A percentile compares a stretch with the other conserved stretches of the same genome.
Evolutionary conservation across 2,329 filamentous ascomycete species (phyloP).

Genomic region (Phyllosticta citriasiana): DNA sequence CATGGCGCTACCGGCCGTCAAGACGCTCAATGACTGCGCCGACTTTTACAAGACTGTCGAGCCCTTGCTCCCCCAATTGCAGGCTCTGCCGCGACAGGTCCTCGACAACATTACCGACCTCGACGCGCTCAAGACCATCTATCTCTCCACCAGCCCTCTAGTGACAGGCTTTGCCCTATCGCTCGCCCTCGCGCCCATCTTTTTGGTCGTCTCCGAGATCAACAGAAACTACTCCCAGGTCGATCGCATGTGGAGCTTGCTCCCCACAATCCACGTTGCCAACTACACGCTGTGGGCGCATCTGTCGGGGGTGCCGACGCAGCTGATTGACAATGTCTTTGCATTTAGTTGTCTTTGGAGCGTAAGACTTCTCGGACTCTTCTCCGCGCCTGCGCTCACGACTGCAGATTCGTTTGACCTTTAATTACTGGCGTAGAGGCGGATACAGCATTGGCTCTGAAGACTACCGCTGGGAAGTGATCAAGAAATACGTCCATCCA

Average conservation of each 20-base stretch:
- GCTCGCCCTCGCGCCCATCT: slow-evolving; percentile 58
- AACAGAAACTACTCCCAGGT: slow-evolving; percentile 97
- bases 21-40: slow-evolving; percentile 61
- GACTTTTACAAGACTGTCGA: slow-evolving; percentile 65
- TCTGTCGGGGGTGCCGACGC: slow-evolving; percentile 58
- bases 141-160: slow-evolving; percentile 77
- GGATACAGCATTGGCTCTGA: slow-evolving; percentile 83
- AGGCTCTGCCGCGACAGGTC: slow-evolving; percentile 32
- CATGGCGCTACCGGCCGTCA: slow-evolving; percentile 63
- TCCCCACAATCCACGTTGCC: slow-evolving; percentile 76
- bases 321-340: slow-evolving; percentile 62
- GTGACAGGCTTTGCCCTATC: slow-evolving; percentile 65
- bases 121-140: slow-evolving; percentile 58
- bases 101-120: slow-evolving; percentile 50
- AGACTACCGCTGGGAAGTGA: slow-evolving; percentile 84
- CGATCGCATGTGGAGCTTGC: slow-evolving; percentile 81
- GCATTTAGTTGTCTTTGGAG: slow-evolving; percentile 69
- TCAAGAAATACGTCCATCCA: slow-evolving; percentile 55
- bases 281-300: slow-evolving; percentile 81
- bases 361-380: slow-evolving; percentile 39
- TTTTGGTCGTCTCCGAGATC: slow-evolving; percentile 68
- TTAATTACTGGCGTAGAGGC: slow-evolving; percentile 93
- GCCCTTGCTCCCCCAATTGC: slow-evolving; percentile 63
- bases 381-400: not conserved
- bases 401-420: slow-evolving; percentile 68